These are phyloP conservation scores for Tothia fuscella DNA, from an alignment of 2,329 filamentous ascomycete species.

Conservation along the genomic window DNA sequence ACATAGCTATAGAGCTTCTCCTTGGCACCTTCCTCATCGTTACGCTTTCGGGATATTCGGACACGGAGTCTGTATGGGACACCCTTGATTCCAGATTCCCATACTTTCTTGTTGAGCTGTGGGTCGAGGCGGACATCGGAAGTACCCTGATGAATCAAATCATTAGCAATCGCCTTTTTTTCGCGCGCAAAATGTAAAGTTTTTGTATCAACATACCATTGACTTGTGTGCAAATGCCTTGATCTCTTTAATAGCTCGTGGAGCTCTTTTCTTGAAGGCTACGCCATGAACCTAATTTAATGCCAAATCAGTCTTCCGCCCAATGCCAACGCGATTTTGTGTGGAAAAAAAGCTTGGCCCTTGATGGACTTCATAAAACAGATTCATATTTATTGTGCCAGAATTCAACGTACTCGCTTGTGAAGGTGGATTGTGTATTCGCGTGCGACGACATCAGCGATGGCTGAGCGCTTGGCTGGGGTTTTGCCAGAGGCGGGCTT, in stretches of 20 bases:
- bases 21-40: conserved; percentile 99
- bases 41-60: conserved; percentile 98
- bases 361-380: conserved; percentile 44
- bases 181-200: not conserved
- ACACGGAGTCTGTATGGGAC: conserved; percentile 94
- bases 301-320: conserved; percentile 56
- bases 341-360: conserved; percentile 14
- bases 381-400: conserved; percentile 25
- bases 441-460: conserved; percentile 96
- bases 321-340: conserved; percentile 32
- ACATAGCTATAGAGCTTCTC: conserved; percentile 99
- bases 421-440: conserved; percentile 99
- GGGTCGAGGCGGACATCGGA: conserved; percentile 95
- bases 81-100: conserved; percentile 98
- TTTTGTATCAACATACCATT: conserved; percentile 63
- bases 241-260: conserved; percentile 99
- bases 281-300: conserved; percentile 77
- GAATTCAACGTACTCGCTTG: conserved; percentile 75
- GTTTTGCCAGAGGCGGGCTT: conserved; percentile 61
- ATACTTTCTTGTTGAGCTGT: conserved; percentile 99
- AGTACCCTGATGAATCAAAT: conserved; percentile 57
- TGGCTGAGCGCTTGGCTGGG: conserved; percentile 67
- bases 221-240: conserved; percentile 82
- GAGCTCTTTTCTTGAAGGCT: conserved; percentile 99
- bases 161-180: not conserved